Percentiles rank a stretch among this genome's conserved stretches.
Conservation (phyloP, 345 rosid species). For the Limnanthes douglasii region DNA sequence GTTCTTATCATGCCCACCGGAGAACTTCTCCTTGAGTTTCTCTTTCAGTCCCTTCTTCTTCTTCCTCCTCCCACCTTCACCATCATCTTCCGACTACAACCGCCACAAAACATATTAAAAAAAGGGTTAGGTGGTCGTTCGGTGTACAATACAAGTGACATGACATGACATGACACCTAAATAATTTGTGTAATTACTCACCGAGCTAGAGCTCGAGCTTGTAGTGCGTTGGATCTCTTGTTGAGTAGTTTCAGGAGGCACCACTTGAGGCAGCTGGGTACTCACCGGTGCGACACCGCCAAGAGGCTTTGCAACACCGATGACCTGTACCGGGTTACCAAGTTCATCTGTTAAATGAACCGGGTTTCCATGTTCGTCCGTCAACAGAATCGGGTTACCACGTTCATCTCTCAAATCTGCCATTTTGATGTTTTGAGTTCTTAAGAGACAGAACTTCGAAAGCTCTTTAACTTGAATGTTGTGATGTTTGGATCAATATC, state of each 20-base stretch:
- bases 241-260: constrained; percentile 12
- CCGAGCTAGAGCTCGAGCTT: constrained; percentile 23
- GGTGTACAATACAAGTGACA: too few species aligned
- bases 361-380: constrained; percentile 37
- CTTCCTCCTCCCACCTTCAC: constrained; percentile 38
- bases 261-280: constrained; percentile 12
- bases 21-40: constrained; percentile 38
- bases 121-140: constrained; percentile 1
- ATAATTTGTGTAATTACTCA: constrained; percentile 12
- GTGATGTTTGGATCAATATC: too few species aligned
- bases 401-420: constrained; percentile 41
- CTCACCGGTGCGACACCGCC: constrained; percentile 13
- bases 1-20: constrained; percentile 21
- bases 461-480: too few species aligned
- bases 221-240: constrained; percentile 11
- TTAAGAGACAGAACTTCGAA: too few species aligned
- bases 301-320: constrained; percentile 52
- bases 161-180: too few species aligned
- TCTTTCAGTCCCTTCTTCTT: constrained; percentile 33
- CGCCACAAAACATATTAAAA: background rate
- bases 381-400: constrained; percentile 31
- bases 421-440: constrained; percentile 27
- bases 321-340: constrained; percentile 40
- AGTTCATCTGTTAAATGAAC: constrained; percentile 39
- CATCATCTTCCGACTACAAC: constrained; percentile 35